Evolutionary conservation across 495 filamentous ascomycete species (phyloP).

Genomic region (Eremomyces bilateralis): DNA sequence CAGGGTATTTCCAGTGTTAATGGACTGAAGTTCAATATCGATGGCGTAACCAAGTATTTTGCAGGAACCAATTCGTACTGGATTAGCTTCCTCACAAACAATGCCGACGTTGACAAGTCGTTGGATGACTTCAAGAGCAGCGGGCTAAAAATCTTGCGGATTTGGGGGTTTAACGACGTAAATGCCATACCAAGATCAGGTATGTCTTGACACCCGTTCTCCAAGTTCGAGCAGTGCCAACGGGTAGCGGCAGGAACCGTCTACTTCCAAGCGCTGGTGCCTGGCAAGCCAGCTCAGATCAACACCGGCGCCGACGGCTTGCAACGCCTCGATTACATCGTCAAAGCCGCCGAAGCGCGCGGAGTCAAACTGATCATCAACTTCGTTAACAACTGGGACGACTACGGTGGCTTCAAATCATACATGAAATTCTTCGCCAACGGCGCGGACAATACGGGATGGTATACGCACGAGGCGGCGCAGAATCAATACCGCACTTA

Average conservation of each 20-base stretch:
- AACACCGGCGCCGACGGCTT: constrained; percentile 46
- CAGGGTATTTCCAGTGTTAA: no score
- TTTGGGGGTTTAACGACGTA: constrained; percentile 55
- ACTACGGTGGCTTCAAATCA: constrained; percentile 44
- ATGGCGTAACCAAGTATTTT: constrained; percentile 36
- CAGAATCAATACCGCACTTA: constrained; percentile 41
- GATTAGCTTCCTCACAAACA: constrained; percentile 44
- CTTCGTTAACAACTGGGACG: constrained; percentile 36
- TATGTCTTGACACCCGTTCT: no score
- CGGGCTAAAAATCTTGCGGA: constrained; percentile 43
- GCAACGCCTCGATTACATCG: constrained; percentile 23
- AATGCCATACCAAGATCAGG: constrained; percentile 11
- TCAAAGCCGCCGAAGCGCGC: constrained; percentile 9
- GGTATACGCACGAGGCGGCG: constrained; percentile 32
- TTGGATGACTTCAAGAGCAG: constrained; percentile 19
- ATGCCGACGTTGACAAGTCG: constrained; percentile 31
- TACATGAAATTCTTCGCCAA: constrained; percentile 44
- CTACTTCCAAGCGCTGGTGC: constrained; percentile 36
- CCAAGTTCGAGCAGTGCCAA: no score
- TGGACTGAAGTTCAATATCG: constrained; percentile 36
- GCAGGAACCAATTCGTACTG: constrained; percentile 58
- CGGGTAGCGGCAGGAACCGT: constrained; percentile 25
- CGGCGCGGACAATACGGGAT: constrained; percentile 25
- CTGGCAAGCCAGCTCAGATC: constrained; percentile 30
- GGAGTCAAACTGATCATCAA: constrained; percentile 22